Conservation (phyloP, 768 basidiomycete genomes). For the Rhodotorula toruloides region DNA sequence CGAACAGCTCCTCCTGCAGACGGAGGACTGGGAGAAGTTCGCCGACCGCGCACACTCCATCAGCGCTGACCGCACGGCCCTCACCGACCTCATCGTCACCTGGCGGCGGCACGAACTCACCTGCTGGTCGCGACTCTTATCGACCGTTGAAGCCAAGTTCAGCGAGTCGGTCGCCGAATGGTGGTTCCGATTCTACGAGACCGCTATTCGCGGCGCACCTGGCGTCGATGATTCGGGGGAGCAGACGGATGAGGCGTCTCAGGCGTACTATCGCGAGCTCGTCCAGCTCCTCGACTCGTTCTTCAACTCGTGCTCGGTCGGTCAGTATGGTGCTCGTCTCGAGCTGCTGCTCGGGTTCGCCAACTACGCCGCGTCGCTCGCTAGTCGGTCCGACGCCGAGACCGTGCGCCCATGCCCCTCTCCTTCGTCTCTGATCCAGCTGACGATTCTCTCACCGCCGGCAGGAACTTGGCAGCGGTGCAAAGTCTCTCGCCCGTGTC, state of each 20-base stretch:
- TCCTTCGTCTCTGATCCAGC: neutral
- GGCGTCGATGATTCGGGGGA: constrained; percentile 47
- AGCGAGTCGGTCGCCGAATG: constrained; percentile 58
- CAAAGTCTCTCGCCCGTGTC: constrained; percentile 53
- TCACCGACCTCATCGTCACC: constrained; percentile 69
- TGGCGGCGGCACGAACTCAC: constrained; percentile 87
- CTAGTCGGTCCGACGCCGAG: constrained; percentile 1
- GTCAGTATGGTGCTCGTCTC: constrained; percentile 70
- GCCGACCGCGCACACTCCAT: constrained; percentile 87
- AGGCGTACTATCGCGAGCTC: constrained; percentile 54
- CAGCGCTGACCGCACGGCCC: constrained; percentile 58
- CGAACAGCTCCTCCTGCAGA: constrained; percentile 78
- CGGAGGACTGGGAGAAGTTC: constrained; percentile 93
- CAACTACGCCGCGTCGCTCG: constrained; percentile 27
- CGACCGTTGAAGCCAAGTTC: constrained; percentile 57
- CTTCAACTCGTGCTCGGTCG: constrained; percentile 67
- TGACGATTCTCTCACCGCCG: neutral
- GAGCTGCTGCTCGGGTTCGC: constrained; percentile 63
- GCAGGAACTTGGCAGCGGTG: constrained; percentile 38
- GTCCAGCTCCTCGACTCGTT: constrained; percentile 77
- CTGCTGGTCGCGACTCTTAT: constrained; percentile 76
- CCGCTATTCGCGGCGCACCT: constrained; percentile 45
- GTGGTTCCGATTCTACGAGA: constrained; percentile 89
- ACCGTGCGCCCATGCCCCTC: neutral
- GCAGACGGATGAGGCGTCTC: constrained; percentile 46